Conservation (phyloP, 2,329 filamentous ascomycete species). For the Penicillium occitanis region DNA sequence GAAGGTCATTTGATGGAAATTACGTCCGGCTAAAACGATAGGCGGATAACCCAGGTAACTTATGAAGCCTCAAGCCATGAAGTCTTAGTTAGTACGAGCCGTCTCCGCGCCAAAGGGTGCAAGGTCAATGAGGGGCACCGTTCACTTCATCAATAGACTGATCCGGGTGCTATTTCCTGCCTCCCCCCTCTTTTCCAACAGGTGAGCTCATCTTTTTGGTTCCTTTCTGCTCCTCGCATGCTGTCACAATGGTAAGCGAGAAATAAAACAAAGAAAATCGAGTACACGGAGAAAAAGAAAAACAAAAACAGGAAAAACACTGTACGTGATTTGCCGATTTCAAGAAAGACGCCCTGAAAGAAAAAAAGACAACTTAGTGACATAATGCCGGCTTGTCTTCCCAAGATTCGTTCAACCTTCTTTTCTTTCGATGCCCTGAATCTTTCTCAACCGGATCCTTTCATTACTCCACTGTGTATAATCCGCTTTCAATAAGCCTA, state of each 20-base stretch:
- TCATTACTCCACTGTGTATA: slow-evolving; percentile 6
- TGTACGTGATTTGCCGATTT: slow-evolving; percentile 3
- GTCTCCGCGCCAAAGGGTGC: neutral
- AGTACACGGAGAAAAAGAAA: slow-evolving; percentile 6
- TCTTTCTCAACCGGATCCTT: neutral
- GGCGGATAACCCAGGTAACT: neutral
- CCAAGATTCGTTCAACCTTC: neutral
- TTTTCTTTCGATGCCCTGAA: neutral
- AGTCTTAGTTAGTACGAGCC: neutral
- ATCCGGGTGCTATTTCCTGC: slow-evolving; percentile 13
- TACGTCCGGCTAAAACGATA: slow-evolving; percentile 9
- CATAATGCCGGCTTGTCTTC: slow-evolving; percentile 11
- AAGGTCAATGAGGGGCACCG: slow-evolving; percentile 13
- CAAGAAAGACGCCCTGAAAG: neutral
- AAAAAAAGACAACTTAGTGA: neutral
- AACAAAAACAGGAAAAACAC: neutral
- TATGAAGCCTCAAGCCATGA: neutral
- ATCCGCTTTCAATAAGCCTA: neutral
- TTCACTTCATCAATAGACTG: neutral
- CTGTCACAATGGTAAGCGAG: slow-evolving; percentile 4
- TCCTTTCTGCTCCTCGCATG: slow-evolving; percentile 6
- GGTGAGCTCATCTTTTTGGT: neutral
- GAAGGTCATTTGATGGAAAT: slow-evolving; percentile 13
- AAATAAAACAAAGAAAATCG: slow-evolving; percentile 16
- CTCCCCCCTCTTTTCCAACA: slow-evolving; percentile 1